phyloP scores from a whole-genome alignment of 192 early-diverging fungal genomes.

The Jimgerdemannia flammicorona region DNA sequence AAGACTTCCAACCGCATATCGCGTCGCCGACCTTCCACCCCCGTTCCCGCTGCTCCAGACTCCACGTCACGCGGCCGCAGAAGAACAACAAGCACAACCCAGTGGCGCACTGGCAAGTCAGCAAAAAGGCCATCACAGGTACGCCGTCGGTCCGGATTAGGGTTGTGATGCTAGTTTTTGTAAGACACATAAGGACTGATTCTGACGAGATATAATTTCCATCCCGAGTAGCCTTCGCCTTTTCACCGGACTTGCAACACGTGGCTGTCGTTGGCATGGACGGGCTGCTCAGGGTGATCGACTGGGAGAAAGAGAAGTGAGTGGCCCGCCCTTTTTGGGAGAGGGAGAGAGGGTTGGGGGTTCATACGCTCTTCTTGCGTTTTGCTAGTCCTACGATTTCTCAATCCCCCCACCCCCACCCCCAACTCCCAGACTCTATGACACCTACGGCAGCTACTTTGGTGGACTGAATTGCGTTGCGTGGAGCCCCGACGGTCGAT shows the following conservation, averaged over 20 bases:
- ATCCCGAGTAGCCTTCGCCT: conserved; percentile 55
- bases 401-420: too few species aligned
- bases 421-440: conserved; percentile 46
- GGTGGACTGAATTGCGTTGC: conserved; percentile 82
- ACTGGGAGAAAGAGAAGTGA: conserved; percentile 63
- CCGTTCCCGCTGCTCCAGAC: conserved; percentile 22
- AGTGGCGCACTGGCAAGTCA: conserved; percentile 73
- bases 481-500: conserved; percentile 91
- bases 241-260: conserved; percentile 80
- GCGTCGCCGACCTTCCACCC: too few species aligned
- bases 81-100: conserved; percentile 79
- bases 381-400: too few species aligned
- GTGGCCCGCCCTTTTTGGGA: neutral
- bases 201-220: too few species aligned
- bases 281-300: conserved; percentile 72
- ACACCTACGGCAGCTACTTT: conserved; percentile 81
- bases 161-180: neutral
- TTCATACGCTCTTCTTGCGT: too few species aligned
- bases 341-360: too few species aligned
- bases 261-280: conserved; percentile 80
- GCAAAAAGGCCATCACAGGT: conserved; percentile 70
- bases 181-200: neutral
- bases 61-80: conserved; percentile 49
- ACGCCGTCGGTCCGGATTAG: conserved; percentile 2
- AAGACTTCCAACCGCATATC: too few species aligned